These are phyloP conservation scores for Solanum dulcamara DNA, from an alignment of 257 asterid genomes.

Conservation along the genomic window DNA sequence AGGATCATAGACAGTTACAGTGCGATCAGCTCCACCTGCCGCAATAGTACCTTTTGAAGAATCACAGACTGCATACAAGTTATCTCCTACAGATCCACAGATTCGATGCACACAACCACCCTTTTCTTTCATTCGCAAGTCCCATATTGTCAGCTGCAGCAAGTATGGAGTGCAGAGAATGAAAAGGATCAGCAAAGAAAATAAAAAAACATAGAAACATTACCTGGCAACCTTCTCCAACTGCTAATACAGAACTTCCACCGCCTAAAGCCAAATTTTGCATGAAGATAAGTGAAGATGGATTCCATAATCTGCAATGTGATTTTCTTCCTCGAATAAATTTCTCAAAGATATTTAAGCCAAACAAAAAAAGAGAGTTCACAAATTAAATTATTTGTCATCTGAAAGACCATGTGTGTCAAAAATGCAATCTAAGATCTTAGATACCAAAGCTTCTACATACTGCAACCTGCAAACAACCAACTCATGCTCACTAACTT, in stretches of 20 bases:
- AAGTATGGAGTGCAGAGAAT: not conserved
- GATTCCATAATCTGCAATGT: slow-evolving; percentile 70
- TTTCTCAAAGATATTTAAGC: not conserved
- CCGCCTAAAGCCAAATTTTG: slow-evolving; percentile 29
- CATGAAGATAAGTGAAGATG: slow-evolving; percentile 60
- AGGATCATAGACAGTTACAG: slow-evolving; percentile 84
- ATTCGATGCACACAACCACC: slow-evolving; percentile 85
- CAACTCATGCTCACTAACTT: not conserved
- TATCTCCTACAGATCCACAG: slow-evolving; percentile 76
- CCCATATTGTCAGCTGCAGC: slow-evolving; percentile 81
- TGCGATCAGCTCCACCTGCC: slow-evolving; percentile 81
- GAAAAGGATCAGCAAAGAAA: not conserved
- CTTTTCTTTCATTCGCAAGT: slow-evolving; percentile 71
- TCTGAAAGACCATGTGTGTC: not conserved
- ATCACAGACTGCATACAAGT: slow-evolving; percentile 49
- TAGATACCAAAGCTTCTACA: not conserved
- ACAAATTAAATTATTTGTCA: not conserved
- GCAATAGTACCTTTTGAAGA: slow-evolving; percentile 76
- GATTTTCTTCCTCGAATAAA: not conserved
- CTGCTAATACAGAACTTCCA: slow-evolving; percentile 48
- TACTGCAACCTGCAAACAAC: not conserved
- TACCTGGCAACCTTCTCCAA: slow-evolving; percentile 96
- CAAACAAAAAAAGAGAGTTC: not conserved
- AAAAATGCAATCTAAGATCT: not conserved
- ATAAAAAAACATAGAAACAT: not conserved